Evolutionary conservation across 352 stramenopile species (phyloP).

Genomic region (Pythium guiyangense): DNA sequence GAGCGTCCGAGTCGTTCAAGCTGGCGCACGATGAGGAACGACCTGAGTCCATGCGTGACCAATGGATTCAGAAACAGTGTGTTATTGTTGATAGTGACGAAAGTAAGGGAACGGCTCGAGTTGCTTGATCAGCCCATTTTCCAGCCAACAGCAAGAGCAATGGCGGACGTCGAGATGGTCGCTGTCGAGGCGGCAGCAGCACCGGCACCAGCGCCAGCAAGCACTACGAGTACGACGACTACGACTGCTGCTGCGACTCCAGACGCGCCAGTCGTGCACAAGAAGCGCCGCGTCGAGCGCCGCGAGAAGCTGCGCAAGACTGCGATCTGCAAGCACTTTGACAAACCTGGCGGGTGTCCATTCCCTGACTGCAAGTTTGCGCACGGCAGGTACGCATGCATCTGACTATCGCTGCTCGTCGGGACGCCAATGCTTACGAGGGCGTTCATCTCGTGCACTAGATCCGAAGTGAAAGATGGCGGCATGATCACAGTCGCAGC

Average conservation of each 20-base stretch:
- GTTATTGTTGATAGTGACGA: neutral
- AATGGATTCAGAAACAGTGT: no score
- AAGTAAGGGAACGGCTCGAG: neutral
- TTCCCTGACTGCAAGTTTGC: conserved; percentile 84
- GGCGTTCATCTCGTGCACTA: conserved; percentile 5
- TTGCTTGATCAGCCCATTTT: neutral
- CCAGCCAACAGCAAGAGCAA: neutral
- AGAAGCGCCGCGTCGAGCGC: conserved; percentile 64
- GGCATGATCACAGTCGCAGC: conserved; percentile 52
- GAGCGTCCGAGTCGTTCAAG: no score
- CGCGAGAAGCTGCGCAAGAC: conserved; percentile 71
- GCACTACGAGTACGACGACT: neutral
- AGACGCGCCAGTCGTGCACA: conserved; percentile 15
- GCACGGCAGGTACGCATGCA: conserved; percentile 44
- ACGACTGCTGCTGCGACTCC: neutral
- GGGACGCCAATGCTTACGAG: neutral
- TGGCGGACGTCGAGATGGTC: conserved; percentile 7
- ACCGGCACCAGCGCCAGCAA: neutral
- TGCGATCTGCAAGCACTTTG: conserved; percentile 82
- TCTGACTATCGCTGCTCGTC: neutral
- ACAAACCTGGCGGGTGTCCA: conserved; percentile 77
- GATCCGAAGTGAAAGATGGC: conserved; percentile 51
- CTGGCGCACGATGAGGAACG: no score
- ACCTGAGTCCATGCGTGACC: no score
- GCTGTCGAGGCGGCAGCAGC: neutral